These are phyloP conservation scores for Groenewaldozyma tartarivorans DNA, from an alignment of 805 yeast genomes.

Conservation along the genomic window DNA sequence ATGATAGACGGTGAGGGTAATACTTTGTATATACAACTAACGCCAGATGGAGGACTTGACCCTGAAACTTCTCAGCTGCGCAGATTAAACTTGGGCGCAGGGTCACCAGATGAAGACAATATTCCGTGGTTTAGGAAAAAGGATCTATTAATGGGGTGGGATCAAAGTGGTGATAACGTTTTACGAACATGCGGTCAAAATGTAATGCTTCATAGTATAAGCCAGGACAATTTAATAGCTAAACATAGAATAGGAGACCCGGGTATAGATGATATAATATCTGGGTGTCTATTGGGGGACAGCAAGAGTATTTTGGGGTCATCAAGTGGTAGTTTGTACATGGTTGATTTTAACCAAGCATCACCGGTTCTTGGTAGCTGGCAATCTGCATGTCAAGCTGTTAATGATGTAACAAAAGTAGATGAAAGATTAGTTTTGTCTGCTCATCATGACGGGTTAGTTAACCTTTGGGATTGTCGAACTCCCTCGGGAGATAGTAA, in stretches of 20 bases:
- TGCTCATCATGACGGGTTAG: background rate
- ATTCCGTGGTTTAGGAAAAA: background rate
- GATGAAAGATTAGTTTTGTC: background rate
- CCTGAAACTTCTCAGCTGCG: background rate
- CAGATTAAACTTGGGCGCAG: background rate
- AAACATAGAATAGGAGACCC: background rate
- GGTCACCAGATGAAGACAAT: background rate
- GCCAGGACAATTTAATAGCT: background rate
- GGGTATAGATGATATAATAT: background rate
- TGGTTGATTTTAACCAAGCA: background rate
- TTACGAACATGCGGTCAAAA: background rate
- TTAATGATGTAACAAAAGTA: background rate
- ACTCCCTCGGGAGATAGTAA: background rate
- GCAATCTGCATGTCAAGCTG: background rate
- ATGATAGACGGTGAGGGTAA: background rate
- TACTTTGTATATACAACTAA: background rate
- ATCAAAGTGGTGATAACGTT: background rate
- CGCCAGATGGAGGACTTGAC: background rate
- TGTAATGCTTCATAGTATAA: background rate
- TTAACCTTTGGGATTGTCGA: background rate
- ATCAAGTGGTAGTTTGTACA: background rate
- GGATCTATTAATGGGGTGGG: background rate
- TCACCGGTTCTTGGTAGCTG: background rate
- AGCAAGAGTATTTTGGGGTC: background rate
- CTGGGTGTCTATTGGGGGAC: background rate